Percentiles rank a stretch among this genome's conserved stretches.
Evolutionary conservation across 768 basidiomycete species (phyloP).

Genomic region (Suillus fuscotomentosus): DNA sequence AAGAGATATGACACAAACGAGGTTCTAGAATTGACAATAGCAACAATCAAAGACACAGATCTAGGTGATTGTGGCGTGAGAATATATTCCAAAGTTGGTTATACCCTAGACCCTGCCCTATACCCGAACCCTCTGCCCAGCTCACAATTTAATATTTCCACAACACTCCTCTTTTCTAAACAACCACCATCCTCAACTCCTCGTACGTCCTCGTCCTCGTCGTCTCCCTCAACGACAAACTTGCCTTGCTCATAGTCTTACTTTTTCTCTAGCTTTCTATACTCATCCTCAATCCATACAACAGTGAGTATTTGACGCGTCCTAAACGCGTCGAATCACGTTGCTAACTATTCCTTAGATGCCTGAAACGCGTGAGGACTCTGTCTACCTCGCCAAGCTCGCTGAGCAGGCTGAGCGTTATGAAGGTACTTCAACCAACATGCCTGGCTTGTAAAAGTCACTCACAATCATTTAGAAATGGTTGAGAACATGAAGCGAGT

Average conservation of each 20-base stretch:
- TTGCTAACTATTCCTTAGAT: slow-evolving; percentile 45
- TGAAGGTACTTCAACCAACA: slow-evolving; percentile 60
- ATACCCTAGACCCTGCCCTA: slow-evolving; percentile 39
- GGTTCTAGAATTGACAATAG: slow-evolving; percentile 10
- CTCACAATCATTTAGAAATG: slow-evolving; percentile 64
- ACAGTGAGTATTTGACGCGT: slow-evolving; percentile 46
- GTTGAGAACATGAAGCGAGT: slow-evolving; percentile 99
- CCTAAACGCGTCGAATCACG: slow-evolving; percentile 34
- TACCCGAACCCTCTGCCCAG: slow-evolving; percentile 72
- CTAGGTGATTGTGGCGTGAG: slow-evolving; percentile 25
- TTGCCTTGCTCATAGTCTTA: slow-evolving; percentile 36
- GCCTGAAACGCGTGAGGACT: slow-evolving; percentile 86
- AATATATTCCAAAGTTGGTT: slow-evolving; percentile 11
- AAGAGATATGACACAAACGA: background rate
- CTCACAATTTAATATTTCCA: slow-evolving; percentile 63
- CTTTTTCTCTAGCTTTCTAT: slow-evolving; percentile 14
- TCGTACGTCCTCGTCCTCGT: slow-evolving; percentile 44
- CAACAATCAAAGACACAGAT: slow-evolving; percentile 9
- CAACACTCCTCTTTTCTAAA: slow-evolving; percentile 40
- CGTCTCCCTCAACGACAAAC: slow-evolving; percentile 28
- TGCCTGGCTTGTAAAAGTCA: background rate
- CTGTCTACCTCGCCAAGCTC: slow-evolving; percentile 99
- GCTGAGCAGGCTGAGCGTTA: slow-evolving; percentile 99
- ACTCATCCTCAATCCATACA: slow-evolving; percentile 23
- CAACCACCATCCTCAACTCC: slow-evolving; percentile 45